phyloP scores from a whole-genome alignment of 2,329 filamentous ascomycete genomes.

The Polytolypa hystricis region DNA sequence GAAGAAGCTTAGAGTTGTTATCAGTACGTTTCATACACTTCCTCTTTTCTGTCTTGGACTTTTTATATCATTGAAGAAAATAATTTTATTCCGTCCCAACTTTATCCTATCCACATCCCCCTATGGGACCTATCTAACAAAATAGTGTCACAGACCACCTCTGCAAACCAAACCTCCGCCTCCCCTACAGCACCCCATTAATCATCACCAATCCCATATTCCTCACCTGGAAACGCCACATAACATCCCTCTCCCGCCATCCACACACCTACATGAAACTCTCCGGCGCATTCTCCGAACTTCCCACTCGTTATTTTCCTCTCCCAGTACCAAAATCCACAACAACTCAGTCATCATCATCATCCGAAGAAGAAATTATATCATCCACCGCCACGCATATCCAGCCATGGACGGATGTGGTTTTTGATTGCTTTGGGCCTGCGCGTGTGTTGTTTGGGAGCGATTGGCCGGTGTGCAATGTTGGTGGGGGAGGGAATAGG shows the following conservation, averaged over 20 bases:
- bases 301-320: too few species aligned
- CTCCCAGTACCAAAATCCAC: conserved; percentile 19
- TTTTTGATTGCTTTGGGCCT: conserved; percentile 62
- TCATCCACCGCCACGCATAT: conserved; percentile 49
- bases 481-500: conserved; percentile 45
- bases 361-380: conserved; percentile 30
- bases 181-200: conserved; percentile 39
- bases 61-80: too few species aligned
- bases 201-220: conserved; percentile 42
- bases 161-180: conserved; percentile 70
- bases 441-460: conserved; percentile 75
- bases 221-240: conserved; percentile 56
- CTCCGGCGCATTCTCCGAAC: conserved; percentile 75
- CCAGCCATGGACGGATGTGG: conserved; percentile 59
- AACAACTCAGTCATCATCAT: conserved; percentile 17
- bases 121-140: conserved; percentile 11
- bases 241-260: conserved; percentile 56
- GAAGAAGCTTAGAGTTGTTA: conserved; percentile 53
- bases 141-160: conserved; percentile 62
- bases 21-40: conserved; percentile 39
- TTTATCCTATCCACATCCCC: not conserved
- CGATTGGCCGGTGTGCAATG: conserved; percentile 87
- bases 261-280: conserved; percentile 75
- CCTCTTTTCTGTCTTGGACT: not conserved
- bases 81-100: not conserved